Conservation (phyloP, 345 rosid genomes). For the Syzygium grande region DNA sequence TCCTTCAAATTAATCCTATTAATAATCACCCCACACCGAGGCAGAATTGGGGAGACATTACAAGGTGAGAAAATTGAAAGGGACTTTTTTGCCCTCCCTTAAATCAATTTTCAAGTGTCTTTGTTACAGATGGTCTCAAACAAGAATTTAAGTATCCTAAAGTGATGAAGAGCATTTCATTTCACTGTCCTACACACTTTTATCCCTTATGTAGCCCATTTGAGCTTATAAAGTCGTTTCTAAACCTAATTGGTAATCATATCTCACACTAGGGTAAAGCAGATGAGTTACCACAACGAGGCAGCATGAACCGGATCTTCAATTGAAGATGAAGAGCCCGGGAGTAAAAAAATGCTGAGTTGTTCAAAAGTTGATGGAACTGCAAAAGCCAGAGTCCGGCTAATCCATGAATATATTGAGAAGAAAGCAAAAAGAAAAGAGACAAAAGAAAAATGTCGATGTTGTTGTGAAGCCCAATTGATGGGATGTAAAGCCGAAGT, state of each 20-base stretch:
- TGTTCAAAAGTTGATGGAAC: too few relatives aligned
- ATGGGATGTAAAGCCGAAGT: too few relatives aligned
- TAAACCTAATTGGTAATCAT: not conserved
- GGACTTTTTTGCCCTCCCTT: not conserved
- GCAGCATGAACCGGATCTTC: too few relatives aligned
- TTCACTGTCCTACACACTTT: not conserved
- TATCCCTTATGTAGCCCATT: not conserved
- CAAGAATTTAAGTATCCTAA: too few relatives aligned
- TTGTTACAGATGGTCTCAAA: not conserved
- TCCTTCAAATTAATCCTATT: not conserved
- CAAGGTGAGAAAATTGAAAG: not conserved
- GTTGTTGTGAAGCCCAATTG: too few relatives aligned
- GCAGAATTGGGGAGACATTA: not conserved
- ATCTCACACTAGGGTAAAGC: not conserved
- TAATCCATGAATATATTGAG: too few relatives aligned
- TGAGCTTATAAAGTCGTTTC: not conserved
- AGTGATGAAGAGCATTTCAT: not conserved
- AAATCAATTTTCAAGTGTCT: not conserved
- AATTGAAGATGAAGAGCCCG: too few relatives aligned
- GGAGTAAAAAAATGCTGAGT: too few relatives aligned
- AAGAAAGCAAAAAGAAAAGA: too few relatives aligned
- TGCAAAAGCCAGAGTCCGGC: too few relatives aligned
- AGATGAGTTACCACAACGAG: too few relatives aligned
- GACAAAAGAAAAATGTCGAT: too few relatives aligned
- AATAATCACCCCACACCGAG: not conserved